Evolutionary conservation across 345 rosid genomes (phyloP).

Genomic region (Orychophragmus violaceus): DNA sequence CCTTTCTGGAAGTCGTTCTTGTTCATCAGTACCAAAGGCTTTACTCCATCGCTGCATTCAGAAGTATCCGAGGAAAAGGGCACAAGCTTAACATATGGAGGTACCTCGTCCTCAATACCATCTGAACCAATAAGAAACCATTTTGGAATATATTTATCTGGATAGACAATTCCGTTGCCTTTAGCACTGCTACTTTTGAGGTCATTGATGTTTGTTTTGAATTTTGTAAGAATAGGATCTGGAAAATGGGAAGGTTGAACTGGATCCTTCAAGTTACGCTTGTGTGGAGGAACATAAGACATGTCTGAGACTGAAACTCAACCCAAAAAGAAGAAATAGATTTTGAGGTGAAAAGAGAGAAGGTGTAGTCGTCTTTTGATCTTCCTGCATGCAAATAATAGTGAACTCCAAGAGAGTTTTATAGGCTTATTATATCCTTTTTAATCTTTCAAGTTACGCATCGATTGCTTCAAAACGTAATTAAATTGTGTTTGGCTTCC

Average conservation of each 20-base stretch:
- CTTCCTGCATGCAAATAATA: neutral
- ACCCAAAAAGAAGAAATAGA: neutral
- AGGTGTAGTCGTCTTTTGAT: neutral
- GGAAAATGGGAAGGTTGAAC: constrained; percentile 31
- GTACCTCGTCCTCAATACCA: constrained; percentile 28
- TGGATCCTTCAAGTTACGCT: constrained; percentile 38
- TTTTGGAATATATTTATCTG: constrained; percentile 24
- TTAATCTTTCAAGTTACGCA: neutral
- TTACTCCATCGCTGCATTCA: constrained; percentile 26
- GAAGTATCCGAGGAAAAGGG: constrained; percentile 31
- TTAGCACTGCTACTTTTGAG: neutral
- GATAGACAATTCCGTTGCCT: constrained; percentile 16
- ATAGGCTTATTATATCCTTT: neutral
- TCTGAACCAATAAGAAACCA: constrained; percentile 52
- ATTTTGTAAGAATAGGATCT: constrained; percentile 25
- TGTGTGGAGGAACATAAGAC: constrained; percentile 69
- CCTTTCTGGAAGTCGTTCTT: constrained; percentile 5
- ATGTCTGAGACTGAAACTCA: constrained; percentile 22
- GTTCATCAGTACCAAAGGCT: constrained; percentile 36
- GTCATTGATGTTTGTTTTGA: constrained; percentile 26
- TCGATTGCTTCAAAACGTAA: constrained; percentile 5
- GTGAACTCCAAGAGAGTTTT: neutral
- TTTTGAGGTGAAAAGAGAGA: neutral
- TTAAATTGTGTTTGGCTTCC: neutral
- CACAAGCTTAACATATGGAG: constrained; percentile 32